A percentile compares a stretch with the other conserved stretches of the same genome.
Conservation (phyloP, 305 asterid species). For the Fraxinus angustifolia region DNA sequence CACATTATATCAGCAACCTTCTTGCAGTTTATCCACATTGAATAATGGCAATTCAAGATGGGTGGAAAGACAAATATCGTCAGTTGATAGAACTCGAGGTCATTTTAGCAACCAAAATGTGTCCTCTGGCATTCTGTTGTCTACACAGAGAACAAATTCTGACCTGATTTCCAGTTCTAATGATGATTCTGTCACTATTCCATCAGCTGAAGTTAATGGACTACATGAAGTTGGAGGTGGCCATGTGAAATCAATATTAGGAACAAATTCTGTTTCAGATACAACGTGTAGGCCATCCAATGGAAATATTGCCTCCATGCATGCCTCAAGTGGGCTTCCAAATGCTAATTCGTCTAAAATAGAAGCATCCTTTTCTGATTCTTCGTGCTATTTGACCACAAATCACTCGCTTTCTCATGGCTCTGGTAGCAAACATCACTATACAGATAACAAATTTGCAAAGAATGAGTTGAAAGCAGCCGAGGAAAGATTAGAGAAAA, state of each 20-base stretch:
- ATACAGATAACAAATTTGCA: slow-evolving; percentile 8
- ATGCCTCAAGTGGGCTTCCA: slow-evolving; percentile 20
- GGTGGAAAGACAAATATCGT: slow-evolving; percentile 27
- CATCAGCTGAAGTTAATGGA: slow-evolving; percentile 27
- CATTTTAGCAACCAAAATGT: slow-evolving; percentile 21
- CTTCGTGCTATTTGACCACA: slow-evolving; percentile 23
- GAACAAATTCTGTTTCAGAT: slow-evolving; percentile 22
- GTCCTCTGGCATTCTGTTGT: slow-evolving; percentile 27
- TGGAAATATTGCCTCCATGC: slow-evolving; percentile 20
- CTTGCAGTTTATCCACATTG: slow-evolving; percentile 27
- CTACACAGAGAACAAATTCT: slow-evolving; percentile 30
- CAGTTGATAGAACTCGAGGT: slow-evolving; percentile 19
- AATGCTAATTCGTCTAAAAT: slow-evolving; percentile 29
- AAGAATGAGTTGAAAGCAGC: slow-evolving; percentile 10
- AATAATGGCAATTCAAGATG: slow-evolving; percentile 25
- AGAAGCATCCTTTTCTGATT: slow-evolving; percentile 26
- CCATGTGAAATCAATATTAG: slow-evolving; percentile 22
- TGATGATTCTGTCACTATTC: slow-evolving; percentile 17
- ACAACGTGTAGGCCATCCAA: slow-evolving; percentile 18
- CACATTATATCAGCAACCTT: slow-evolving; percentile 22
- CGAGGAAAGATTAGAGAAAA: slow-evolving; percentile 11
- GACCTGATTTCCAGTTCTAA: slow-evolving; percentile 23
- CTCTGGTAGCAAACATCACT: slow-evolving; percentile 18
- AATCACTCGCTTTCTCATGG: slow-evolving; percentile 21
- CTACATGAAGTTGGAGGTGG: slow-evolving; percentile 16